A percentile compares a stretch with the other conserved stretches of the same genome.
phyloP scores from a whole-genome alignment of 1,139 yeast genomes.

The Debaryomyces nepalensis region DNA sequence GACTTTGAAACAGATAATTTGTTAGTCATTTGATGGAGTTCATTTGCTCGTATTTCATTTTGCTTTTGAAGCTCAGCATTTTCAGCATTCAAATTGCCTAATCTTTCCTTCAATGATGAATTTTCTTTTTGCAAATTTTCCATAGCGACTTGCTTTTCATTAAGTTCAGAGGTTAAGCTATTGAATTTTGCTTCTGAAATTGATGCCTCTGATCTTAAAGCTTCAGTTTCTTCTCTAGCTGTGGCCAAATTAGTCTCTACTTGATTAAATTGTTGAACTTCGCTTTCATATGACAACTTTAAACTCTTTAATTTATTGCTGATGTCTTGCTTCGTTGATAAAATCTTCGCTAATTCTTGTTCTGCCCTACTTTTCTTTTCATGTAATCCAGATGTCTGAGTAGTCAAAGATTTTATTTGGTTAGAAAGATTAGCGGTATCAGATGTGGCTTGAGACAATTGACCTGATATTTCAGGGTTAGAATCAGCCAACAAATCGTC shows the following conservation, averaged over 20 bases:
- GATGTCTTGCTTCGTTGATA: constrained; percentile 69
- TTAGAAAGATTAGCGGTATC: constrained; percentile 87
- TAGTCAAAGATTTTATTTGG: constrained; percentile 77
- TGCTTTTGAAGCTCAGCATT: constrained; percentile 61
- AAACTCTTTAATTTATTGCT: constrained; percentile 69
- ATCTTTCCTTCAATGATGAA: constrained; percentile 64
- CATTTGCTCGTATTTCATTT: constrained; percentile 54
- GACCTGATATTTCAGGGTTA: constrained; percentile 59
- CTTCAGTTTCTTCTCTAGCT: constrained; percentile 71
- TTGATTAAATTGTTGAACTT: constrained; percentile 72
- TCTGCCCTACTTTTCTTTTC: constrained; percentile 77
- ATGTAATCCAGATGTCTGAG: constrained; percentile 72
- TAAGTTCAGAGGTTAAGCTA: constrained; percentile 70
- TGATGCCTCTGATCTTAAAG: constrained; percentile 74
- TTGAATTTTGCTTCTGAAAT: constrained; percentile 82
- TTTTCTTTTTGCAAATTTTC: constrained; percentile 73
- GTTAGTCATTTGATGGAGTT: constrained; percentile 63
- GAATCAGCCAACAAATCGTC: constrained; percentile 61
- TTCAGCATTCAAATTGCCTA: constrained; percentile 70
- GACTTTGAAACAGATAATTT: constrained; percentile 68
- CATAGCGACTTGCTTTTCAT: constrained; percentile 60
- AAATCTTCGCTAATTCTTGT: constrained; percentile 69
- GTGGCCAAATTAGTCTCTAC: constrained; percentile 63
- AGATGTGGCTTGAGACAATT: constrained; percentile 77
- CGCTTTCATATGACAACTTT: constrained; percentile 75